Evolutionary conservation across 2,329 filamentous ascomycete genomes (phyloP), one percentile per base, ranked within the genome.

Genomic region (Colletotrichum gigasporum): DNA sequence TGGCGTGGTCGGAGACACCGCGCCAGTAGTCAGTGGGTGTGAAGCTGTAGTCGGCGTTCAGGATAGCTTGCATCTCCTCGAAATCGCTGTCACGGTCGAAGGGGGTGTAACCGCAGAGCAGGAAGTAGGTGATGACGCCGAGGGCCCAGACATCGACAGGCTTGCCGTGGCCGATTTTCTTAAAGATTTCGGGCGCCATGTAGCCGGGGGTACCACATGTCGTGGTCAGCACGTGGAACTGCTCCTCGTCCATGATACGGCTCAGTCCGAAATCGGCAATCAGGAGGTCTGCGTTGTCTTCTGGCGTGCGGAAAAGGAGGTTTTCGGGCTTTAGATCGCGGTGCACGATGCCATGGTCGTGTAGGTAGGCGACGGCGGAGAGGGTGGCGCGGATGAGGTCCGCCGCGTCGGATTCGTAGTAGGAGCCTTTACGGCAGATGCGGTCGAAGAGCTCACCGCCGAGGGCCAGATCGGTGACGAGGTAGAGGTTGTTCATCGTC

Each of bases 121-220:
- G 84, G 82, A 99, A 99, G 82, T 98, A 99, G 30, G 96, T 98
- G 74, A 99, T 99, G 42, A 99, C 96, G 47, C 96, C 96, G 67
- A 98, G 93, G 35, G 96, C 96, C 96, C 96, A 99, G 68, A 99
- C 90, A 77, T 99, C 96, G 55, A 99, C 96, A 70, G 96, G 94
- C 79, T 98, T 99, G 68, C 96, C 96, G 76, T 99, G 96, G 24
- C 96, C 96, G 7, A 91, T 94, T 84, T 99, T 99, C 79, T 97
- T 97, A 82, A 99, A 99, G 73, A 99, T 99, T 78, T 99, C 96
- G 20, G 96, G 96, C 2, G 96, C 96, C 96, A 99, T 99, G 80
- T 99, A 99, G 50, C 96, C 96, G 3, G 96, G 96, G 1, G 96
- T 99, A 64, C 96, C 96, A 76, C 96, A 99, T 1, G 96, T 99